These are phyloP conservation scores for Talaromyces islandicus DNA, from an alignment of 2,329 filamentous ascomycete species.

Conservation along the genomic window DNA sequence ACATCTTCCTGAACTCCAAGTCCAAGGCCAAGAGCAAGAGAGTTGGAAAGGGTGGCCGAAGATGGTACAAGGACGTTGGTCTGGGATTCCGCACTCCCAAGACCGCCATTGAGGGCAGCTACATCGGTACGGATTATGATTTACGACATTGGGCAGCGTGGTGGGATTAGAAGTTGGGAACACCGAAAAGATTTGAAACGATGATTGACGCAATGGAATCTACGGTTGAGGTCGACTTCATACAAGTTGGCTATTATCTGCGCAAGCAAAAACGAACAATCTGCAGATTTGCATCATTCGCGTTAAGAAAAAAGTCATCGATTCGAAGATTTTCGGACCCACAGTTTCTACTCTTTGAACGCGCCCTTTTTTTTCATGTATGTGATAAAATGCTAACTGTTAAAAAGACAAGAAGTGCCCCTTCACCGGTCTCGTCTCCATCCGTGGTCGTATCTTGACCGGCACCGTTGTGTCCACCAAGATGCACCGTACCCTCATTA, in stretches of 20 bases:
- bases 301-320: conserved; percentile 1
- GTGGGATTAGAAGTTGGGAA: not conserved
- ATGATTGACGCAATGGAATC: not conserved
- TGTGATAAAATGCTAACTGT: conserved; percentile 20
- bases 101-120: conserved; percentile 96
- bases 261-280: not conserved
- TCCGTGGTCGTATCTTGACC: conserved; percentile 99
- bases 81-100: conserved; percentile 98
- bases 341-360: not conserved
- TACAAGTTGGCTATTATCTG: not conserved
- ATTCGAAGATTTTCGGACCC: conserved; percentile 6
- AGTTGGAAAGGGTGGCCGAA: conserved; percentile 77
- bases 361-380: not conserved
- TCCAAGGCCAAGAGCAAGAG: conserved; percentile 71
- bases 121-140: conserved; percentile 76
- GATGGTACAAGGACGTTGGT: conserved; percentile 99
- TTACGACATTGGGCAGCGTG: not conserved
- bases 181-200: not conserved
- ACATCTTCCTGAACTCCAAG: conserved; percentile 99
- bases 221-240: not conserved
- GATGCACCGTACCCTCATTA: conserved; percentile 99
- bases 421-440: conserved; percentile 97
- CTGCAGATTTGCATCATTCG: not conserved
- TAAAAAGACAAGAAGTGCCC: conserved; percentile 98
- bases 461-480: conserved; percentile 99